Percentiles rank a stretch among this genome's conserved stretches.
These are phyloP conservation scores for Macadamia integrifolia DNA, from an alignment of 164 flowering plant genomes.

Conservation along the genomic window DNA sequence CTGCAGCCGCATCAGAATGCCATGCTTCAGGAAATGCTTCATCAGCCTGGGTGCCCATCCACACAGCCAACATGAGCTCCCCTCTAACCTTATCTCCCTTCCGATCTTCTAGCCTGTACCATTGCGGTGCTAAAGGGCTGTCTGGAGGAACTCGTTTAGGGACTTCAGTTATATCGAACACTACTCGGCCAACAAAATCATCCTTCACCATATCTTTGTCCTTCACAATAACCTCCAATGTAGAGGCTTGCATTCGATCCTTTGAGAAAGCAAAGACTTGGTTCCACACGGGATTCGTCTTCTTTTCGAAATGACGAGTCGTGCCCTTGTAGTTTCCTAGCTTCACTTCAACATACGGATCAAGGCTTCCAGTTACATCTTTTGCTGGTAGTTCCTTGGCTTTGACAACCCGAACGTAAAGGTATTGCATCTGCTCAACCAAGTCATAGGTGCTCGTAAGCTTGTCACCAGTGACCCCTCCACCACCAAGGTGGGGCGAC, in stretches of 20 bases:
- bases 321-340: slow-evolving; percentile 77
- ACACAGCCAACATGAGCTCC: slow-evolving; percentile 79
- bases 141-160: slow-evolving; percentile 77
- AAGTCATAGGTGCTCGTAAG: slow-evolving; percentile 85
- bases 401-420: slow-evolving; percentile 73
- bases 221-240: slow-evolving; percentile 62
- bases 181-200: slow-evolving; percentile 53
- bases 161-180: slow-evolving; percentile 60
- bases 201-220: slow-evolving; percentile 71
- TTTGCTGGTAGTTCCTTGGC: slow-evolving; percentile 64
- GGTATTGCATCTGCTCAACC: slow-evolving; percentile 85
- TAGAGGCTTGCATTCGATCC: slow-evolving; percentile 69
- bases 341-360: slow-evolving; percentile 78
- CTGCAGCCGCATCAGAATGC: slow-evolving; percentile 79
- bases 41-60: slow-evolving; percentile 90
- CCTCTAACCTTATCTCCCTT: slow-evolving; percentile 53
- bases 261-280: slow-evolving; percentile 92
- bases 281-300: slow-evolving; percentile 66
- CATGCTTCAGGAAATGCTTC: slow-evolving; percentile 81
- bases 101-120: slow-evolving; percentile 64
- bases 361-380: slow-evolving; percentile 65
- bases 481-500: slow-evolving; percentile 75
- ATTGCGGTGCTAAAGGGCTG: slow-evolving; percentile 82
- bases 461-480: slow-evolving; percentile 53
- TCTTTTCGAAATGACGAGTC: slow-evolving; percentile 73